phyloP scores from a whole-genome alignment of 352 stramenopile genomes.

The Globisporangium rhizosaccharum region DNA sequence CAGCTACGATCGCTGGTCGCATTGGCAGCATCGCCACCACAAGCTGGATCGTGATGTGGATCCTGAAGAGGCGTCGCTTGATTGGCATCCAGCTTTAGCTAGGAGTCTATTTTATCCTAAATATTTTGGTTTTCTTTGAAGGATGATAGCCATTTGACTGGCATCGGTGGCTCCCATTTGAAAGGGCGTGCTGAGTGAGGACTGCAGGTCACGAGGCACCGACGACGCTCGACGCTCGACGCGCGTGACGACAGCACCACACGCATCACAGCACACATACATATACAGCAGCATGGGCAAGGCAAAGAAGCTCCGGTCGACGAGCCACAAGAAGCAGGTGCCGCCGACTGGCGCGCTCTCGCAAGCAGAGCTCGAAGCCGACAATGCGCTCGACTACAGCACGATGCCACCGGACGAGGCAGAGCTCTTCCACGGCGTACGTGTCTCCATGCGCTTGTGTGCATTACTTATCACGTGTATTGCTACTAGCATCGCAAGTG shows the following conservation, averaged over 20 bases:
- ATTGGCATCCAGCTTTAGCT: too few relatives aligned
- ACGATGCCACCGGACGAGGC: constrained; percentile 47
- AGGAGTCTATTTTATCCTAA: too few relatives aligned
- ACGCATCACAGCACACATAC: background rate
- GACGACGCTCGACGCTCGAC: background rate
- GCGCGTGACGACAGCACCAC: background rate
- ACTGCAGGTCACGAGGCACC: background rate
- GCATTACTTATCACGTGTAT: background rate
- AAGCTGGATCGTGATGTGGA: too few relatives aligned
- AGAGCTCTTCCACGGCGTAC: constrained; percentile 63
- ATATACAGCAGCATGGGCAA: constrained; percentile 61
- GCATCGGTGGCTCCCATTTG: background rate
- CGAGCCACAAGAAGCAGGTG: constrained; percentile 78
- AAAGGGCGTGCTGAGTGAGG: background rate
- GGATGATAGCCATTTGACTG: background rate
- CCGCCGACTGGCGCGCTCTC: constrained; percentile 56
- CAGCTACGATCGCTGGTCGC: too few relatives aligned
- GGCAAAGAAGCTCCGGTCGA: constrained; percentile 82
- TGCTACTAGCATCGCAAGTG: background rate
- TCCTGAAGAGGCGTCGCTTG: too few relatives aligned
- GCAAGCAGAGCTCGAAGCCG: constrained; percentile 46
- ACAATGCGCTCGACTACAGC: constrained; percentile 33
- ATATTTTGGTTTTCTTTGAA: background rate
- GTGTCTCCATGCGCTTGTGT: constrained; percentile 3
- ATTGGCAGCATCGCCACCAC: too few relatives aligned